Evolutionary conservation across 345 rosid genomes (phyloP).

Genomic region (Pistacia vera): DNA sequence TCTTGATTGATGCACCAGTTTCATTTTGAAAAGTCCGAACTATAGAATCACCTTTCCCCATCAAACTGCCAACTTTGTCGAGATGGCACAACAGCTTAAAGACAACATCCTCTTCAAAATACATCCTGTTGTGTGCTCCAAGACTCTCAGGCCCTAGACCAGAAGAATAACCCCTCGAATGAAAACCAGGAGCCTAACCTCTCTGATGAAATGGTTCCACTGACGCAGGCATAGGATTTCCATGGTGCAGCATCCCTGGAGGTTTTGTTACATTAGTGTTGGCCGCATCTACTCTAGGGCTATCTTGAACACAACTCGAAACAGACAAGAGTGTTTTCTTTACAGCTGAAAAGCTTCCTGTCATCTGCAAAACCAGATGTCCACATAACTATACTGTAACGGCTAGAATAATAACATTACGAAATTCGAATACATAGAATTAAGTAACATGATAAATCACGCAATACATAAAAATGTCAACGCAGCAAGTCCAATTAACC

Average conservation of each 20-base stretch:
- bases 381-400: too few relatives aligned
- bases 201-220: conserved; percentile 45
- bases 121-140: conserved; percentile 50
- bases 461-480: too few relatives aligned
- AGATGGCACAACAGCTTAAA: conserved; percentile 68
- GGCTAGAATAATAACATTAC: too few relatives aligned
- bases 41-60: conserved; percentile 77
- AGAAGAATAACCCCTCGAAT: conserved; percentile 61
- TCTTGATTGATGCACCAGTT: conserved; percentile 73
- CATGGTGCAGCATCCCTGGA: conserved; percentile 19
- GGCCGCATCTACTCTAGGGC: conserved; percentile 34
- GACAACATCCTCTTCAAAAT: conserved; percentile 59
- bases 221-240: conserved; percentile 40
- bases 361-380: conserved; percentile 38
- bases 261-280: conserved; percentile 22
- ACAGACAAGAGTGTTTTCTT: conserved; percentile 60
- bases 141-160: conserved; percentile 49
- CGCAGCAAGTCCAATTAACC: too few relatives aligned
- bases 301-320: conserved; percentile 56
- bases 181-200: conserved; percentile 50
- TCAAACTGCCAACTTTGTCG: conserved; percentile 75
- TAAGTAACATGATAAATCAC: too few relatives aligned
- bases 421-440: too few relatives aligned
- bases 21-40: conserved; percentile 62
- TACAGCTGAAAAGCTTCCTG: conserved; percentile 55